These are phyloP conservation scores for Pugionium dolabratum DNA, from an alignment of 345 rosid genomes.

Conservation along the genomic window DNA sequence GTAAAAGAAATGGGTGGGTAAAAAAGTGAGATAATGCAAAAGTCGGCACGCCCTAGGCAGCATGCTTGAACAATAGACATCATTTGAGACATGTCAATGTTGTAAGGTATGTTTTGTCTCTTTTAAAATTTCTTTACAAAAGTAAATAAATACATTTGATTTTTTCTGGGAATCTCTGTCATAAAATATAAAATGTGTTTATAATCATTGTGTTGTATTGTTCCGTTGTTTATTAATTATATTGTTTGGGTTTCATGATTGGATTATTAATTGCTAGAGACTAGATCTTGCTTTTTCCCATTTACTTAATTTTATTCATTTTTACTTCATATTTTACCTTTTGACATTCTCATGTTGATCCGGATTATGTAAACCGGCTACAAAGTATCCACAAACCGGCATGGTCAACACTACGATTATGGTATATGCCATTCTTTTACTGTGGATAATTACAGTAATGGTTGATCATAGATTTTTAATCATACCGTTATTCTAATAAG, in stretches of 20 bases:
- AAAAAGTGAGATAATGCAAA: slow-evolving; percentile 51
- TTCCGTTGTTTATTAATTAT: slow-evolving; percentile 42
- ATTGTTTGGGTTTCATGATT: slow-evolving; percentile 43
- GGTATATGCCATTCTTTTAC: neutral
- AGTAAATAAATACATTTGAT: neutral
- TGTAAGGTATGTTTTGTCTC: slow-evolving; percentile 44
- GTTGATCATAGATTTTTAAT: too few species aligned
- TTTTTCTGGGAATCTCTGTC: slow-evolving; percentile 22
- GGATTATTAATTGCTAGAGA: slow-evolving; percentile 34
- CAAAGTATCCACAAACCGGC: neutral
- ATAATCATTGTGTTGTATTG: slow-evolving; percentile 43
- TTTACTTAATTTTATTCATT: slow-evolving; percentile 9
- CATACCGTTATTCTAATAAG: too few species aligned
- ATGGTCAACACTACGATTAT: neutral
- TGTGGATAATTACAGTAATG: too few species aligned
- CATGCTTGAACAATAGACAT: slow-evolving; percentile 61
- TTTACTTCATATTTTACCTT: neutral
- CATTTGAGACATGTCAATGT: slow-evolving; percentile 49
- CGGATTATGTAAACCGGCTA: neutral
- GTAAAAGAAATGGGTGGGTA: slow-evolving; percentile 21
- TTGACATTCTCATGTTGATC: neutral
- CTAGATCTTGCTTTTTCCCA: slow-evolving; percentile 34
- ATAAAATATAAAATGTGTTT: slow-evolving; percentile 13
- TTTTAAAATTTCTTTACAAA: slow-evolving; percentile 14
- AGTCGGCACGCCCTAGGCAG: slow-evolving; percentile 59